A percentile compares a stretch with the other conserved stretches of the same genome.
These are phyloP conservation scores for Dioscorea dumetorum DNA, from an alignment of 106 monocot species.

Conservation along the genomic window DNA sequence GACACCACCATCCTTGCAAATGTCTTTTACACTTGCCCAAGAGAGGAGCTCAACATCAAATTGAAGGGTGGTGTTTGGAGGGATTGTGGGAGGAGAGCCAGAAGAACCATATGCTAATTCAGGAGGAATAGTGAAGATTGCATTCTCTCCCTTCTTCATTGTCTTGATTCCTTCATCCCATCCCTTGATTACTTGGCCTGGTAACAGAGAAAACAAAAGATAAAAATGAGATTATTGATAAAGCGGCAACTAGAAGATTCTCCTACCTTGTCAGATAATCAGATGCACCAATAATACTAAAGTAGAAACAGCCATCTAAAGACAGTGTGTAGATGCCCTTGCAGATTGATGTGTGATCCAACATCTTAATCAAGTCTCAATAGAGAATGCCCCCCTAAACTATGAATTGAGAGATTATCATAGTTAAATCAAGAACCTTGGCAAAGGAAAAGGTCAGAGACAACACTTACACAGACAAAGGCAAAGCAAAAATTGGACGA, in stretches of 20 bases:
- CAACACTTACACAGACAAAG: too few species aligned
- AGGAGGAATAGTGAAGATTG: conserved; percentile 61
- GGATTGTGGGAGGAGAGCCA: conserved; percentile 60
- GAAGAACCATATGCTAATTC: conserved; percentile 64
- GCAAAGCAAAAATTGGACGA: too few species aligned
- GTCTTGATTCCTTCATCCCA: conserved; percentile 74
- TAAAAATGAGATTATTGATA: not conserved
- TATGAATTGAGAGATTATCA: too few species aligned
- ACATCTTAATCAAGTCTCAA: too few species aligned
- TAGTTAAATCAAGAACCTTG: too few species aligned
- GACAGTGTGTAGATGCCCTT: too few species aligned
- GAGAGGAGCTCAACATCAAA: conserved; percentile 83
- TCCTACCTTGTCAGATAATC: not conserved
- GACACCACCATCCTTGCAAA: conserved; percentile 71
- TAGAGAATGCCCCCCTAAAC: too few species aligned
- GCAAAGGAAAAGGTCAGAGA: too few species aligned
- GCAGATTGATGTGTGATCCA: too few species aligned
- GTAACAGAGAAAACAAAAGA: not conserved
- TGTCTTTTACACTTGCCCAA: conserved; percentile 72
- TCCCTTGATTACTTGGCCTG: conserved; percentile 79
- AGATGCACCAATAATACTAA: too few species aligned
- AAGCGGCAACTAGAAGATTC: not conserved
- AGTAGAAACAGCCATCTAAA: too few species aligned
- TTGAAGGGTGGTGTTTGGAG: conserved; percentile 60
- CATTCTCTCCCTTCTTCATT: conserved; percentile 80